Evolutionary conservation across 2,329 filamentous ascomycete genomes (phyloP).

Genomic region (Aspergillus ochraceus): DNA sequence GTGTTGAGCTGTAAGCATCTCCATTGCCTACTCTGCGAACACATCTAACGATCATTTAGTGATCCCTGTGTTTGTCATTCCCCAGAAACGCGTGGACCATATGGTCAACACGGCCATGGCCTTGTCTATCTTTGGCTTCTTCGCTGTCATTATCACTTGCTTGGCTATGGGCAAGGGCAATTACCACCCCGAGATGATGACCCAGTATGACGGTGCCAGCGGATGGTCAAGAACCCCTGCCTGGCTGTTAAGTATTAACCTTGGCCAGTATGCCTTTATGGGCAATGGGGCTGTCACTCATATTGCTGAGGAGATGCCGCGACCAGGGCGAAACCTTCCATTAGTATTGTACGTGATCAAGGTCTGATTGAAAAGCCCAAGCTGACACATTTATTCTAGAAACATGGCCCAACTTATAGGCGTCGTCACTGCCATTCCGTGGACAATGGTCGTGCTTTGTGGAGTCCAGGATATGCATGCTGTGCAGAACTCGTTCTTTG

Average conservation of each 20-base stretch:
- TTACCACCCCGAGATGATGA: slow-evolving; percentile 8
- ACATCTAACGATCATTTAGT: background rate
- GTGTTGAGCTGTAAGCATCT: slow-evolving; percentile 3
- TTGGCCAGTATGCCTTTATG: slow-evolving; percentile 27
- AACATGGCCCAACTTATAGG: slow-evolving; percentile 1
- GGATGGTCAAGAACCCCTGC: slow-evolving; percentile 26
- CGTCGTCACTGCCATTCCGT: slow-evolving; percentile 2
- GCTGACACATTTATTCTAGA: slow-evolving; percentile 11
- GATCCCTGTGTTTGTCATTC: slow-evolving; percentile 1
- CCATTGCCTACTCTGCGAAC: background rate
- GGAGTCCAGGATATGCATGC: slow-evolving; percentile 1
- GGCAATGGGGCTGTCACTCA: slow-evolving; percentile 26
- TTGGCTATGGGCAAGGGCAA: background rate
- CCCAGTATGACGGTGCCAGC: slow-evolving; percentile 18
- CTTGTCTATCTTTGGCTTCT: background rate
- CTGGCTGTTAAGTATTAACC: slow-evolving; percentile 24
- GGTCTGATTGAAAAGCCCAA: background rate
- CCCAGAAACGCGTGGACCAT: background rate
- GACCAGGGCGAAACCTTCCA: slow-evolving; percentile 1
- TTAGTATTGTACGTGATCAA: background rate
- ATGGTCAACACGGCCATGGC: background rate
- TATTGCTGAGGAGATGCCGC: slow-evolving; percentile 21
- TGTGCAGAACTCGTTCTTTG: background rate
- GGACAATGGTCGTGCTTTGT: background rate
- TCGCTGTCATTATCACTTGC: background rate